These are phyloP conservation scores for Albugo laibachii DNA, from an alignment of 352 stramenopile genomes.

Conservation along the genomic window DNA sequence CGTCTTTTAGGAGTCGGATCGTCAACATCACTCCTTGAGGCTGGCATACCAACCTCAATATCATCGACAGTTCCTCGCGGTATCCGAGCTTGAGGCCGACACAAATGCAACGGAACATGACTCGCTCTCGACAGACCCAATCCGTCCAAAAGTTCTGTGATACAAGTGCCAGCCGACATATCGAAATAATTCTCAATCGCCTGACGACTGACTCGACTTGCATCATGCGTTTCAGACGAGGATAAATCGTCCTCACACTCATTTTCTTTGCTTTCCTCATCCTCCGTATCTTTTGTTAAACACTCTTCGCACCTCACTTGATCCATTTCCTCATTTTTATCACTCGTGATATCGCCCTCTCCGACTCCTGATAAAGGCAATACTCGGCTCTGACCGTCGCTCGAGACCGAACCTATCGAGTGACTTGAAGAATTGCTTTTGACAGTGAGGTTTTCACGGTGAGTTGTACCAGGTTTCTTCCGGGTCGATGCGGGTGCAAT, in stretches of 20 bases:
- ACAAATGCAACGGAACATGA: slow-evolving; percentile 8
- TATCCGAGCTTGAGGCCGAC: slow-evolving; percentile 30
- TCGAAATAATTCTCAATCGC: slow-evolving; percentile 75
- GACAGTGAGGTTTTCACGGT: too few species aligned
- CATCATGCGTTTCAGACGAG: slow-evolving; percentile 7
- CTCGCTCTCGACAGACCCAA: slow-evolving; percentile 33
- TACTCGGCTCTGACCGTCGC: not conserved
- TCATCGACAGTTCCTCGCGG: slow-evolving; percentile 46
- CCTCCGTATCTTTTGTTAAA: slow-evolving; percentile 11
- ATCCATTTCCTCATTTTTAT: not conserved
- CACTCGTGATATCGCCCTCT: not conserved
- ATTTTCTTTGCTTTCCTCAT: slow-evolving; percentile 16
- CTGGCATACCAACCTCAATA: slow-evolving; percentile 48
- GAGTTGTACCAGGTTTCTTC: not conserved
- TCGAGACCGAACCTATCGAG: not conserved
- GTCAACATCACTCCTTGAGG: slow-evolving; percentile 22
- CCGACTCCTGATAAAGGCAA: not conserved
- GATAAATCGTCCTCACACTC: slow-evolving; percentile 20
- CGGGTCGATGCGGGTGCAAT: slow-evolving; percentile 5
- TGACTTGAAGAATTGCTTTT: not conserved
- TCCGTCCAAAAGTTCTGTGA: slow-evolving; percentile 39
- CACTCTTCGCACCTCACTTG: not conserved
- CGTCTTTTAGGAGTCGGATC: slow-evolving; percentile 33
- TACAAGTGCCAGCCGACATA: slow-evolving; percentile 52
- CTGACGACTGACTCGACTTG: slow-evolving; percentile 32